These are phyloP conservation scores for Orbilia javanica DNA, from an alignment of 2,329 filamentous ascomycete genomes.

Conservation along the genomic window DNA sequence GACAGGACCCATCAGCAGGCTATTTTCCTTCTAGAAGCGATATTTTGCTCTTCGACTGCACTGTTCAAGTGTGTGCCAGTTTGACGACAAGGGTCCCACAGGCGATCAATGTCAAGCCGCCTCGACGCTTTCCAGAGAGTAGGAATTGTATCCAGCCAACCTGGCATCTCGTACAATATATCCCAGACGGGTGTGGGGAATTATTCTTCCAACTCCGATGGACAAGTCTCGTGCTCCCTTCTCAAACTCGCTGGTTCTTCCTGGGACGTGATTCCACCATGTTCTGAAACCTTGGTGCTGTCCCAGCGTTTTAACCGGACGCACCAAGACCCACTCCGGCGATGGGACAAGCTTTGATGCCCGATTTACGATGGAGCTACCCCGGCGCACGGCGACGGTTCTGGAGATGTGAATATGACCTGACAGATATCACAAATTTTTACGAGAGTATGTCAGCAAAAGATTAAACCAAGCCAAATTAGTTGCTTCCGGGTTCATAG, in stretches of 20 bases:
- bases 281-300: constrained; percentile 58
- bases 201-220: constrained; percentile 59
- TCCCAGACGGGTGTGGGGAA: constrained; percentile 59
- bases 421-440: constrained; percentile 31
- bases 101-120: constrained; percentile 50
- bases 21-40: constrained; percentile 30
- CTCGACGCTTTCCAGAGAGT: constrained; percentile 34
- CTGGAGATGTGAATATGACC: constrained; percentile 25
- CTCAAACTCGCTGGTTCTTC: constrained; percentile 36
- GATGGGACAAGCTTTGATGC: constrained; percentile 38
- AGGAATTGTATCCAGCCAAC: constrained; percentile 33
- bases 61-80: constrained; percentile 52
- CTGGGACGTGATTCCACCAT: constrained; percentile 36
- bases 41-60: constrained; percentile 17
- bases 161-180: constrained; percentile 55
- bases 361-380: constrained; percentile 40
- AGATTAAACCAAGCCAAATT: neutral
- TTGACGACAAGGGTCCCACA: constrained; percentile 47
- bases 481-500: neutral
- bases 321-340: constrained; percentile 46
- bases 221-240: constrained; percentile 55
- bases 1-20: constrained; percentile 7
- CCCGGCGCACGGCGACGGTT: constrained; percentile 45
- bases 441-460: constrained; percentile 17
- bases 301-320: constrained; percentile 58